Percentiles rank a stretch among this genome's conserved stretches.
Conservation (phyloP, 371 early-diverging fungal genomes). For the Thermomucor indicae-seudaticae region DNA sequence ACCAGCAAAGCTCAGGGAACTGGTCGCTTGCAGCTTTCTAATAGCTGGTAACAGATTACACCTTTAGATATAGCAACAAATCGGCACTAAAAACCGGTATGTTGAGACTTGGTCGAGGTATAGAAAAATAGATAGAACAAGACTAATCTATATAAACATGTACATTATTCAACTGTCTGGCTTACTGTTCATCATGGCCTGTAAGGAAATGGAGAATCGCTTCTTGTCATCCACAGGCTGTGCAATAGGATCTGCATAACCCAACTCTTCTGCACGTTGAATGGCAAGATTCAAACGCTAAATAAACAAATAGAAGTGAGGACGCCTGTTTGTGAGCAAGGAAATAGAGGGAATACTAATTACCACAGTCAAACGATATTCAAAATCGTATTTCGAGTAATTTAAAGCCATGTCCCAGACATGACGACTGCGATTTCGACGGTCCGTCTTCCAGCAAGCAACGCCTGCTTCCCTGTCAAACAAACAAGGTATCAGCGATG, state of each 20-base stretch:
- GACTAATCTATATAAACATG: no score
- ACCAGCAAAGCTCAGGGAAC: no score
- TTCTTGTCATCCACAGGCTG: conserved; percentile 25
- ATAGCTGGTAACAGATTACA: no score
- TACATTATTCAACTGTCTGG: no score
- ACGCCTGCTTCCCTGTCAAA: conserved; percentile 29
- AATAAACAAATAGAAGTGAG: background rate
- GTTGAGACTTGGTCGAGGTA: no score
- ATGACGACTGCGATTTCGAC: conserved; percentile 25
- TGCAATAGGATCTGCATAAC: conserved; percentile 19
- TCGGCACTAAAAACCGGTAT: no score
- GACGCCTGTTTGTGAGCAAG: background rate
- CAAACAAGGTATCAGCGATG: background rate
- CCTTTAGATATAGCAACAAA: no score
- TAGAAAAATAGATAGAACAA: no score
- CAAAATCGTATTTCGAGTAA: conserved; percentile 37
- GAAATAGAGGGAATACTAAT: no score
- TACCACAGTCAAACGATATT: conserved; percentile 38
- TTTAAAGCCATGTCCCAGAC: conserved; percentile 38
- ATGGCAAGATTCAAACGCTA: conserved; percentile 31
- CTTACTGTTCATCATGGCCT: no score
- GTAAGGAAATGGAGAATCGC: conserved; percentile 20
- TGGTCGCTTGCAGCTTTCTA: no score
- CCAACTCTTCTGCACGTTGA: conserved; percentile 23
- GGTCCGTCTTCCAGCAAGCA: conserved; percentile 25